Base-by-base conservation (phyloP, 1,284 basidiomycete species). In the Leccinum colubrinum region DNA sequence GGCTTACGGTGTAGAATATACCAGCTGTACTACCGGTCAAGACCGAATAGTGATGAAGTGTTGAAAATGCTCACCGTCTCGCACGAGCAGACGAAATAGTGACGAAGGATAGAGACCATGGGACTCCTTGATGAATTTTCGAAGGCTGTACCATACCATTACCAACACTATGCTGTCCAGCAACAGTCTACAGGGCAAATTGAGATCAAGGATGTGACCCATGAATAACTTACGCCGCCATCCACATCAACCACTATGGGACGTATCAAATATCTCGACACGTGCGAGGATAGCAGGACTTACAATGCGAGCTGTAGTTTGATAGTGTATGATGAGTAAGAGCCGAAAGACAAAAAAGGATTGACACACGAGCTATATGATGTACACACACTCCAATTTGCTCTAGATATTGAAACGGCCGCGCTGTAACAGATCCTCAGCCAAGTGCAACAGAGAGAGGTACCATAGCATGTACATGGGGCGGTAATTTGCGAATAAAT, bases 1-100 rank as follows among this genome's bases (percentile, higher is more conserved):
- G 17, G 12, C 65, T 8, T 59, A 66, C 65, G 6, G 35, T 4
- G 20, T 60, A 67, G 48, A 67, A 66, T n/a, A 62, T 4, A 25
- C 55, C 20, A 6, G 60, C 65, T 66, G 11, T 15, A 50, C 8
- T 3, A 55, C 2, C 3, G 5, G 25, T 60, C 27, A 64, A 35
- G 17, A 22, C 30, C 3, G 4, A 12, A 25, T 33, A 50, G 4
- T 14, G 6, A 2, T 22, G 6, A 22, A 22, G 6, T 12, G 22
- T 4, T 35, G 43, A 51, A 35, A 4, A 25, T 14, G 9, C 62
- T 37, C 48, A 67, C 66, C 59, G 5, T 68, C 60, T 2, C 62
- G 52, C 12, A 60, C 54, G 41, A 67, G 64, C 7, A 60, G 57
- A 27, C 12, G 60, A 3, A 57, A 4, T 7, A 66, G 5, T 0